Conservation (phyloP, 148 eudicot species). For the Amaranthus cruentus region DNA sequence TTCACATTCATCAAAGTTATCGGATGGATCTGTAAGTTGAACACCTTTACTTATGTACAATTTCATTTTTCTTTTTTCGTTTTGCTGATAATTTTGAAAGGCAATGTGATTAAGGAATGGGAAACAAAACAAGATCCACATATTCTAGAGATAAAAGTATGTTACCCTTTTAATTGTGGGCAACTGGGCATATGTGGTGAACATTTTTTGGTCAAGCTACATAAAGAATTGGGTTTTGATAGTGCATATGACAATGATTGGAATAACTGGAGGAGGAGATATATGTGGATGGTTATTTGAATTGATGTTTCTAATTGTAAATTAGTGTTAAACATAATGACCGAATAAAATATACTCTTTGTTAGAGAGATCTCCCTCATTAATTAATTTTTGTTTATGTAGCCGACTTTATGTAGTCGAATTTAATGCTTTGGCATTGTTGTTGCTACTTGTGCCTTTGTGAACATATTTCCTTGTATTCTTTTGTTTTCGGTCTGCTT, state of each 20-base stretch:
- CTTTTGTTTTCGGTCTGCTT: not conserved
- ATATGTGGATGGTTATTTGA: too few relatives aligned
- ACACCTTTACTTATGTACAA: not conserved
- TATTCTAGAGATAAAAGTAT: not conserved
- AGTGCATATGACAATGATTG: too few relatives aligned
- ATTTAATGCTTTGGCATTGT: too few relatives aligned
- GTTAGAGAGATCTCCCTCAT: too few relatives aligned
- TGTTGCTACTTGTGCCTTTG: not conserved
- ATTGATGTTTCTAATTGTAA: too few relatives aligned
- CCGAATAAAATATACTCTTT: too few relatives aligned
- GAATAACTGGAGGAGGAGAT: too few relatives aligned
- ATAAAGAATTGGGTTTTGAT: not conserved
- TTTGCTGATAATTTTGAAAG: not conserved
- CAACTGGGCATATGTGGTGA: not conserved
- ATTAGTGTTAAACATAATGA: too few relatives aligned
- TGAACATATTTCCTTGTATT: not conserved
- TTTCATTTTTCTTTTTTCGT: not conserved
- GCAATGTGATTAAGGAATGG: not conserved
- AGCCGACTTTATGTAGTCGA: too few relatives aligned
- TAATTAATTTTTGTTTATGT: too few relatives aligned
- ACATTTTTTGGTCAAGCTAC: not conserved
- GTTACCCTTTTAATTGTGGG: not conserved
- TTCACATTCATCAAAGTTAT: constrained; percentile 41
- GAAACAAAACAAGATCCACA: not conserved
- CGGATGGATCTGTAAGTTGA: constrained; percentile 38